Evolutionary conservation across 2,329 filamentous ascomycete species (phyloP).

Genomic region (Truncatella angustata): DNA sequence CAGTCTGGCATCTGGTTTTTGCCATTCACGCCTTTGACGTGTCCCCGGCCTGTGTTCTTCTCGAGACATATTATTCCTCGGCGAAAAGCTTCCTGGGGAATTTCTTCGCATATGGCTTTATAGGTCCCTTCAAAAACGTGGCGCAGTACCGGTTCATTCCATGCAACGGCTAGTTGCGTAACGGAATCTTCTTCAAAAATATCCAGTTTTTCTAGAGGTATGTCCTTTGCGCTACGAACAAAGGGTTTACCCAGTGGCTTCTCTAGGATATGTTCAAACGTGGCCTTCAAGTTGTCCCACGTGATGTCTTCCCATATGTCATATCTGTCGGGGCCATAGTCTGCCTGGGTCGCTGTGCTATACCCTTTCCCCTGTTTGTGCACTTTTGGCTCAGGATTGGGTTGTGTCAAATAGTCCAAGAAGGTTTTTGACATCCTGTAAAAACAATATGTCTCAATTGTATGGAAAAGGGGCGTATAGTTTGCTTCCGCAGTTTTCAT

Average conservation of each 20-base stretch:
- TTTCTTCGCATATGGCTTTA: not conserved
- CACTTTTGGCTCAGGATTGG: not conserved
- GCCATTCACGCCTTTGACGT: not conserved
- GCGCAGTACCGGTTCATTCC: not conserved
- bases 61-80: not conserved
- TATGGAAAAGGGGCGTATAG: not conserved
- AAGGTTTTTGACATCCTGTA: not conserved
- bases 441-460: too few species aligned
- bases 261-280: not conserved
- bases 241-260: not conserved
- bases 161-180: not conserved
- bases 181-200: not conserved
- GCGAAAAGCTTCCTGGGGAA: not conserved
- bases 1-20: not conserved
- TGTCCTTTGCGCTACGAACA: not conserved
- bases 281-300: not conserved
- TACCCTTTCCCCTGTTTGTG: not conserved
- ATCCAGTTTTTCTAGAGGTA: not conserved
- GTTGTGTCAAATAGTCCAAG: not conserved
- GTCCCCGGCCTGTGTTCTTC: not conserved
- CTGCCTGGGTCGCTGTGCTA: not conserved
- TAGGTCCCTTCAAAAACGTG: not conserved
- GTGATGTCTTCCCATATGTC: not conserved
- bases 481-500: not conserved
- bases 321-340: not conserved